Evolutionary conservation across 768 basidiomycete genomes (phyloP).

Genomic region (Rhizopogon vesiculosus): DNA sequence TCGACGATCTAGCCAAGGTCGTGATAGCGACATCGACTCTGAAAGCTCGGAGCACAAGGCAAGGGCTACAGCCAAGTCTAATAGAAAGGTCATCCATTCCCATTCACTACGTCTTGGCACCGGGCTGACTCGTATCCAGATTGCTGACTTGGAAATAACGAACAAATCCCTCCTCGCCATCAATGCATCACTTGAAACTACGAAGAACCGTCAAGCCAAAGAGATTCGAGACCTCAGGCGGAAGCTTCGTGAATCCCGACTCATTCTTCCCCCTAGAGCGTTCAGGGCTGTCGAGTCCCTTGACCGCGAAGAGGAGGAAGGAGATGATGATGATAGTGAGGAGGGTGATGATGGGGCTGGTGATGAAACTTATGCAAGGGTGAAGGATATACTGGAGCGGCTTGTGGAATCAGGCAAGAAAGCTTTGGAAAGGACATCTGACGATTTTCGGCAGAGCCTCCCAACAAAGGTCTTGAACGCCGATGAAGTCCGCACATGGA

Average conservation of each 20-base stretch:
- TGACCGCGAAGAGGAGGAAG: constrained; percentile 36
- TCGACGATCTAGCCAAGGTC: constrained; percentile 13
- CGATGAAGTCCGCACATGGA: constrained; percentile 66
- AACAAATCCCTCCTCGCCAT: constrained; percentile 83
- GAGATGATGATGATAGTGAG: constrained; percentile 41
- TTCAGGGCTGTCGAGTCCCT: constrained; percentile 53
- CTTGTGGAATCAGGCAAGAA: constrained; percentile 53
- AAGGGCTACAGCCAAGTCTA: constrained; percentile 75
- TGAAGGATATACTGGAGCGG: constrained; percentile 58
- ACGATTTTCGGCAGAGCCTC: constrained; percentile 46
- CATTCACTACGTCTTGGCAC: neutral
- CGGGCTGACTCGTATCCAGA: constrained; percentile 40
- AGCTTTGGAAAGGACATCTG: constrained; percentile 56
- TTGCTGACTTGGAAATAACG: constrained; percentile 88
- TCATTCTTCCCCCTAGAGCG: constrained; percentile 66
- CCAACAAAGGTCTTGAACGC: constrained; percentile 67
- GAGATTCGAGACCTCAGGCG: constrained; percentile 85
- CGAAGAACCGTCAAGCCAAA: constrained; percentile 73
- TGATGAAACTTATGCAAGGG: constrained; percentile 59
- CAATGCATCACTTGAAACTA: constrained; percentile 76
- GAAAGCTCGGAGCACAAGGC: constrained; percentile 44
- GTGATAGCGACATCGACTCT: constrained; percentile 30
- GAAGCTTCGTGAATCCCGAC: constrained; percentile 75
- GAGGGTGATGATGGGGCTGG: constrained; percentile 33
- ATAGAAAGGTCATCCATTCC: constrained; percentile 61